phyloP scores from a whole-genome alignment of 192 early-diverging fungal genomes.

The Podila horticola region DNA sequence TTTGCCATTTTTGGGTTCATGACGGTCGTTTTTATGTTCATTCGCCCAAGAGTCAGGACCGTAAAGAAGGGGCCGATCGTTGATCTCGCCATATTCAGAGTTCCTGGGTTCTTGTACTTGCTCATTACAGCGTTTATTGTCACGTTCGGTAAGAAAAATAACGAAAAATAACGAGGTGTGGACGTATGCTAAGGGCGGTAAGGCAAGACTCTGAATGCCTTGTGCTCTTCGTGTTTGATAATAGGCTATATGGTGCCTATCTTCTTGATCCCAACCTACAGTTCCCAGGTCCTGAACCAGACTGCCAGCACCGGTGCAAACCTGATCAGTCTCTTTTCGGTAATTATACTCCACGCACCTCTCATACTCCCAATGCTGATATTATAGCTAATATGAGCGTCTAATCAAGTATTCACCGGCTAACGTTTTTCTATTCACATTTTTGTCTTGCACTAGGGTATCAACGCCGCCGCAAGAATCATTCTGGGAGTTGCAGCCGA shows the following conservation, averaged over 20 bases:
- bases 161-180: no score
- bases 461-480: conserved; percentile 56
- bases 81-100: conserved; percentile 49
- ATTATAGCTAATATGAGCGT: no score
- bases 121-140: conserved; percentile 50
- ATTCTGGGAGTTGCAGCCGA: conserved; percentile 54
- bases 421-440: no score
- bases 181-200: no score
- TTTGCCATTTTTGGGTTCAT: conserved; percentile 49
- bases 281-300: background rate
- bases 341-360: background rate
- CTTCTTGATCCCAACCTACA: conserved; percentile 39
- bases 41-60: conserved; percentile 40
- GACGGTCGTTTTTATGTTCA: conserved; percentile 37
- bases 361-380: no score
- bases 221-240: no score
- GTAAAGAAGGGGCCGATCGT: conserved; percentile 43
- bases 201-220: no score
- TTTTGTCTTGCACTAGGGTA: conserved; percentile 50
- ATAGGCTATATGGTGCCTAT: conserved; percentile 49
- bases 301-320: conserved; percentile 11
- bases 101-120: conserved; percentile 39
- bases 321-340: conserved; percentile 32
- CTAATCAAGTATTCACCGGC: no score
- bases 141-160: conserved; percentile 59